Base-by-base conservation (phyloP, 2,329 filamentous ascomycete species). In the Colletotrichum coccodes region DNA sequence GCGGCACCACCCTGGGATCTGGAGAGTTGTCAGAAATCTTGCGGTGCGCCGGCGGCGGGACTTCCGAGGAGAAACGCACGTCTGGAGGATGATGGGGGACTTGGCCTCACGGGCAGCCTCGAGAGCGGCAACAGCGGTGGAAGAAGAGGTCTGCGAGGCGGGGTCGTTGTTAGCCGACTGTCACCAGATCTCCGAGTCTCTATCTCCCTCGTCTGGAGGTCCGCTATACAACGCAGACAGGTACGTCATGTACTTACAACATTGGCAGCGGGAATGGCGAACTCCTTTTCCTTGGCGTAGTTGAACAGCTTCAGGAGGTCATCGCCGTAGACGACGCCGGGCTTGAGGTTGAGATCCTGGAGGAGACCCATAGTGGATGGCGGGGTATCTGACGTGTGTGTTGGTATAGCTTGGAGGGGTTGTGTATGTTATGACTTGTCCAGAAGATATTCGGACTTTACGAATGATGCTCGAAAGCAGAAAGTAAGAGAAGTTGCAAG, bases 31-130 rank as follows among this genome's bases (percentile, higher is more conserved):
- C 64, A 68, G 68, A 64, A 11, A 26, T 30, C 9, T 30, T 36
- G 34, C 23, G 30, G 28, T 14, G n/a, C 11, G 12, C 7, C 16
- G 26, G 30, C 26, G 28, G 21, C 30, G 30, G 40, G 42, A 11
- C 14, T 23, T 30, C 21, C 5, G 18, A 28, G 32, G 32, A n/a
- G 23, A 9, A 21, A 70, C 70, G n/a, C 38, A 71, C 77, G 93
- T 88, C 86, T 98, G 96, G 75, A 98, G 90, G 83, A 98, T 92
- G 84, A 98, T 91, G 76, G 96, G 96, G 71, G 93, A 88, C 83
- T 97, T 97, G 80, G 90, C 87, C 83, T 98, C 95, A 77, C 94
- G 92, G 76, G 96, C 96, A 80, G 96, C 96, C 89, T 99, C 96
- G 76, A 99, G 94, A 63, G 94, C 85, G 76, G 94, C 91, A 74